A percentile compares a stretch with the other conserved stretches of the same genome.
Evolutionary conservation across 306 rosid genomes (phyloP).

Genomic region (Acacia confusa): DNA sequence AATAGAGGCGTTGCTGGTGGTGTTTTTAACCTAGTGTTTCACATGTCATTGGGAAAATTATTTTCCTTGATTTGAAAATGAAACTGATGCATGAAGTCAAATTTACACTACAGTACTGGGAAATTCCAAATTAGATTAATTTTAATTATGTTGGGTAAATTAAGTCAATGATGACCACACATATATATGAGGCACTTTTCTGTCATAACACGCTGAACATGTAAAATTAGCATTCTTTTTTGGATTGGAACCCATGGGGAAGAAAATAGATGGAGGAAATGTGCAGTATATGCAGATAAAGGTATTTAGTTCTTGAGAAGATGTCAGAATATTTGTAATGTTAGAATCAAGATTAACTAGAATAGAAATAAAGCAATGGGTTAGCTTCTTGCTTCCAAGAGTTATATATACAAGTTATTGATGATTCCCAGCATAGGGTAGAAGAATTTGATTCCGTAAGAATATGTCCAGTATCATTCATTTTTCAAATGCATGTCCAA

Average conservation of each 20-base stretch:
- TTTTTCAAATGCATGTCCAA: not conserved
- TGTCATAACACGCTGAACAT: not conserved
- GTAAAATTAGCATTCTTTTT: not conserved
- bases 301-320: not conserved
- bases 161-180: not conserved
- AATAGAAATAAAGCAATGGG: not conserved
- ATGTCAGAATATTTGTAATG: not conserved
- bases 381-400: not conserved
- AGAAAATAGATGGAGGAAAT: not conserved
- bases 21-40: slow-evolving; percentile 67
- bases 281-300: not conserved
- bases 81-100: not conserved
- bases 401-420: not conserved
- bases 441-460: not conserved
- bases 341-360: not conserved
- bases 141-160: not conserved
- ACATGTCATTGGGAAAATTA: not conserved
- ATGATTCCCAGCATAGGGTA: not conserved
- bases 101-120: not conserved
- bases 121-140: not conserved
- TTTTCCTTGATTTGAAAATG: not conserved
- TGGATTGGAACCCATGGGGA: not conserved
- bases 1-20: slow-evolving; percentile 94
- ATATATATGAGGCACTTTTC: not conserved
- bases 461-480: not conserved